Base-by-base conservation (phyloP, 1,284 basidiomycete genomes). In the Sanghuangporus baumii region DNA sequence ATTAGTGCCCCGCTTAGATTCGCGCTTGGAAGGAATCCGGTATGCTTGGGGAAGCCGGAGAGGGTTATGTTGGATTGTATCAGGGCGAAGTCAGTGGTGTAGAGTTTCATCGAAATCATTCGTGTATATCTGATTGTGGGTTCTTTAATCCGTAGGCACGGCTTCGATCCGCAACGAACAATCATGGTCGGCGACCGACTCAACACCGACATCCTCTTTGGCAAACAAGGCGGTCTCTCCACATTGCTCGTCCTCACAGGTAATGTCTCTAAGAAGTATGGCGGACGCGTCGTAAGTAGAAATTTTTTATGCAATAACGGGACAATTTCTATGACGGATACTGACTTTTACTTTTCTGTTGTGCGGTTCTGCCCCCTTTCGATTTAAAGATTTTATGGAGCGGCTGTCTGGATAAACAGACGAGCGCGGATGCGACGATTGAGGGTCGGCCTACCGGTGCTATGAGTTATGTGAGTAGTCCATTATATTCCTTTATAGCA, bases 111-210 rank as follows among this genome's bases (percentile, higher is more conserved):
- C 56, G 20, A 7, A 50, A 18, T 61, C 55, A 26, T 47, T 38
- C 23, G 23, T 26, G 23, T 26, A 26, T 31, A 31, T 31, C 26
- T 31, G 26, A 31, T 31, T 31, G 26, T 31, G 26, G 26, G 5
- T 31, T 31, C 26, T 31, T 31, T 31, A 3, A 31, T 31, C 26
- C 26, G 26, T 69, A 94, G 93, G 74, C 87, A 96, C 69, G 73
- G 91, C 54, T 95, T 93, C 72, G 91, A 98, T 74, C 90, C 90
- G 41, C 76, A 81, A 61, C 81, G 88, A 55, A 95, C 96, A 1
- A 85, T 99, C 71, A 97, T 99, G 91, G 83, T 98, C 48, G 96
- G 96, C 46, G 96, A 99, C 75, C 86, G 97, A 63, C 80, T 99
- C 65, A 89, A 93, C 70, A 99, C 97, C 1, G 97, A 99, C 75